A percentile compares a stretch with the other conserved stretches of the same genome.
Conservation (phyloP, 2,329 filamentous ascomycete genomes). For the Drechslerella coelobrocha region DNA sequence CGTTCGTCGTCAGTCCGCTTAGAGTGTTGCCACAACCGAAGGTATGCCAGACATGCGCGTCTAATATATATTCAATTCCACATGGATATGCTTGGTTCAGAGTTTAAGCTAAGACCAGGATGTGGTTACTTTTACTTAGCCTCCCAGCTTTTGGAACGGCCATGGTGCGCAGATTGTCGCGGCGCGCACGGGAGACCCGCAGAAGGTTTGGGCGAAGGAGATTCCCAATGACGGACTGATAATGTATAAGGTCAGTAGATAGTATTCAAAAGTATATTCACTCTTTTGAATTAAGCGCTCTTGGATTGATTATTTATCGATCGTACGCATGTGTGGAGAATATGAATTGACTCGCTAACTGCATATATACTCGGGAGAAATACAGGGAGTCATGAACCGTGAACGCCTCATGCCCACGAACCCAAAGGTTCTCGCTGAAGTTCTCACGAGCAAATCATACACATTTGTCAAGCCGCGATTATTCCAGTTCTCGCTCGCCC, state of each 20-base stretch:
- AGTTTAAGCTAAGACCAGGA: background rate
- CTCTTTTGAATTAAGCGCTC: too few relatives aligned
- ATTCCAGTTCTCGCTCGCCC: slow-evolving; percentile 66
- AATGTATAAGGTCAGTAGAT: slow-evolving; percentile 63
- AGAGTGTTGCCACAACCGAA: slow-evolving; percentile 33
- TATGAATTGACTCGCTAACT: background rate
- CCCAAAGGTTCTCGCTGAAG: slow-evolving; percentile 72
- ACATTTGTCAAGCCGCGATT: slow-evolving; percentile 70
- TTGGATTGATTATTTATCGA: too few relatives aligned
- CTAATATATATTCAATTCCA: background rate
- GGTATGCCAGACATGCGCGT: slow-evolving; percentile 7
- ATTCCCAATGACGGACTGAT: slow-evolving; percentile 74
- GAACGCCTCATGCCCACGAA: slow-evolving; percentile 69
- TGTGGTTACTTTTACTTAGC: slow-evolving; percentile 4
- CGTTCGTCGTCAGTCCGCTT: slow-evolving; percentile 32
- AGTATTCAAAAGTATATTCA: background rate
- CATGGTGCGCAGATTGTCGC: slow-evolving; percentile 31
- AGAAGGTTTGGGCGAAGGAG: slow-evolving; percentile 63
- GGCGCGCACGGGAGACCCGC: slow-evolving; percentile 44
- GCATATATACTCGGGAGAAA: background rate
- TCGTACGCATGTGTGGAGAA: too few relatives aligned
- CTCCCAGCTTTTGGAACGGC: slow-evolving; percentile 43
- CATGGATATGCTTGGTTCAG: background rate
- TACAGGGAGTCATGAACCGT: slow-evolving; percentile 65
- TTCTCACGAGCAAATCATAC: slow-evolving; percentile 73